Evolutionary conservation across 2,329 filamentous ascomycete genomes (phyloP).

Genomic region (Calonectria multiphialidica): DNA sequence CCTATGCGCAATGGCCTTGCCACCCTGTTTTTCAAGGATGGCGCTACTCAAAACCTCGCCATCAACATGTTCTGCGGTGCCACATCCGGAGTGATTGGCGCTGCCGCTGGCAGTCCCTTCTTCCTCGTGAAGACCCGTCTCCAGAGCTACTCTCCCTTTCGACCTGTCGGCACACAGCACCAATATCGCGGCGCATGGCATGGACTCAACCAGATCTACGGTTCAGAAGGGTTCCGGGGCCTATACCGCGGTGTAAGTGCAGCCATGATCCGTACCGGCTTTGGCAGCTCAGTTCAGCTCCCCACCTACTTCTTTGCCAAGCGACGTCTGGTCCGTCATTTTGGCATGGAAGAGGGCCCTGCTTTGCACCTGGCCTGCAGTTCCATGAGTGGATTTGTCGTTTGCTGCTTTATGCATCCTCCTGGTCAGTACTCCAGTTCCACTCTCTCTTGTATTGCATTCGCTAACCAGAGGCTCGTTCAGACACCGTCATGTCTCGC

Average conservation of each 20-base stretch:
- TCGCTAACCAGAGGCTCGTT: constrained; percentile 12
- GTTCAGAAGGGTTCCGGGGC: constrained; percentile 80
- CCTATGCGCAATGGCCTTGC: constrained; percentile 84
- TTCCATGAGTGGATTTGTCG: constrained; percentile 91
- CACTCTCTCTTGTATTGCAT: not conserved
- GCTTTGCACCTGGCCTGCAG: constrained; percentile 91
- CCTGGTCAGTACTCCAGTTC: constrained; percentile 70
- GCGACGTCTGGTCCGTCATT: constrained; percentile 81
- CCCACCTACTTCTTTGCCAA: constrained; percentile 99
- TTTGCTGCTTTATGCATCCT: constrained; percentile 98
- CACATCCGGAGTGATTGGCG: constrained; percentile 88
- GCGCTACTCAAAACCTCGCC: constrained; percentile 82
- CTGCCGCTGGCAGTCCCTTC: constrained; percentile 93
- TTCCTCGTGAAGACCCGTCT: constrained; percentile 98
- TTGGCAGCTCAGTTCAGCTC: constrained; percentile 94
- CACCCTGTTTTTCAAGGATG: constrained; percentile 76
- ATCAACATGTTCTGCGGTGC: constrained; percentile 97
- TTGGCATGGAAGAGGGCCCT: constrained; percentile 91
- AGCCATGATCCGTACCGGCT: constrained; percentile 95
- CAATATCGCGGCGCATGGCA: constrained; percentile 88
- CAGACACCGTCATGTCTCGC: constrained; percentile 97
- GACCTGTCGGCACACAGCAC: constrained; percentile 97
- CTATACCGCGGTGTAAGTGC: constrained; percentile 92
- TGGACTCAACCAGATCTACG: constrained; percentile 84
- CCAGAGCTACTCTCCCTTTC: constrained; percentile 92